phyloP scores from a whole-genome alignment of 2,329 filamentous ascomycete species.

The Fusarium sp. region DNA sequence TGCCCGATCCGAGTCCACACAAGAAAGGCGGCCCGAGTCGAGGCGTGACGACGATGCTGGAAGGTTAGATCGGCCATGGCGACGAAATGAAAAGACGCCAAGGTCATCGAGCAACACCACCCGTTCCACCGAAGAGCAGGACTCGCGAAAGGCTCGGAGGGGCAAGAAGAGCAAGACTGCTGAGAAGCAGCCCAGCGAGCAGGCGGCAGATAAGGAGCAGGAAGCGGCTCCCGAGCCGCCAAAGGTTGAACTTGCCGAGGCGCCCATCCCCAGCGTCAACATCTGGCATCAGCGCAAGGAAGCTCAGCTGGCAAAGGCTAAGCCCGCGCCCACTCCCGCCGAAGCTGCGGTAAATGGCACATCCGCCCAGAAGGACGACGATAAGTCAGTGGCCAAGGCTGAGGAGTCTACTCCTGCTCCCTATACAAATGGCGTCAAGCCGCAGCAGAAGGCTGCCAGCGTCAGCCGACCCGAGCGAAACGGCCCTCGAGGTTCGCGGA shows the following conservation, averaged over 20 bases:
- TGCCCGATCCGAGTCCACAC: slow-evolving; percentile 50
- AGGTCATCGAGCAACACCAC: slow-evolving; percentile 72
- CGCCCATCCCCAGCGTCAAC: slow-evolving; percentile 86
- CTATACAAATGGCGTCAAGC: slow-evolving; percentile 54
- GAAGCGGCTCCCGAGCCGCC: slow-evolving; percentile 56
- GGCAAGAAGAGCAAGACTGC: slow-evolving; percentile 70
- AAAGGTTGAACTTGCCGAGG: slow-evolving; percentile 79
- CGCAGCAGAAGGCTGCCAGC: slow-evolving; percentile 58
- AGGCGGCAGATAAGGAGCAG: slow-evolving; percentile 69
- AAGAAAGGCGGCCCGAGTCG: slow-evolving; percentile 48
- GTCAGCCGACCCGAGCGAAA: slow-evolving; percentile 54
- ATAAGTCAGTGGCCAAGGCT: slow-evolving; percentile 53
- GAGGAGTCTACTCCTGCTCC: slow-evolving; percentile 39
- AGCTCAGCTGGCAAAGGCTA: slow-evolving; percentile 67
- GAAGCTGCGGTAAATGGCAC: slow-evolving; percentile 54
- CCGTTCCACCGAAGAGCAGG: slow-evolving; percentile 73
- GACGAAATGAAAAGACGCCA: slow-evolving; percentile 60
- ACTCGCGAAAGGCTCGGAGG: slow-evolving; percentile 61
- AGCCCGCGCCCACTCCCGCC: slow-evolving; percentile 45
- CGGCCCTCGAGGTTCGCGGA: slow-evolving; percentile 61
- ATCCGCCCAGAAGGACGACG: slow-evolving; percentile 52
- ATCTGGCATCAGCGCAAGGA: slow-evolving; percentile 86
- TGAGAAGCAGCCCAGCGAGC: slow-evolving; percentile 59
- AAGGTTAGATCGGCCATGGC: slow-evolving; percentile 55
- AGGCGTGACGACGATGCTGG: slow-evolving; percentile 54